These are phyloP conservation scores for Nemania sp. DNA, from an alignment of 2,329 filamentous ascomycete species.

Conservation along the genomic window DNA sequence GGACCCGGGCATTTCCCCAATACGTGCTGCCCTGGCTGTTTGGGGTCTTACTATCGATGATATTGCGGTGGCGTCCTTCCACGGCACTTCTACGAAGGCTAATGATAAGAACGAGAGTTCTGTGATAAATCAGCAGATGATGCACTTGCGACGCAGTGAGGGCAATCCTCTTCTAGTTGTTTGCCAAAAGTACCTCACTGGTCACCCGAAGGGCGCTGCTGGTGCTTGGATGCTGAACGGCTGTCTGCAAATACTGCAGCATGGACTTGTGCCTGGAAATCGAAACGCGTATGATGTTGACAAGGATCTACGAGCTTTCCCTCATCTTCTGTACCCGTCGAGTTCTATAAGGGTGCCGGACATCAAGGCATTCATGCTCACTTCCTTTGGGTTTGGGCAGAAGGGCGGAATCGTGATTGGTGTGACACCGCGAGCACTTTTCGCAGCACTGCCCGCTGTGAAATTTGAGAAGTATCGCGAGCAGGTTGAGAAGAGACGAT, in stretches of 20 bases:
- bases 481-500: too few species aligned
- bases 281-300: conserved; percentile 98
- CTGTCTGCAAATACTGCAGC: conserved; percentile 92
- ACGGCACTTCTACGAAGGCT: conserved; percentile 96
- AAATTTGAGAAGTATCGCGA: too few species aligned
- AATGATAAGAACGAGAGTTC: conserved; percentile 99
- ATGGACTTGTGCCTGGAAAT: conserved; percentile 92
- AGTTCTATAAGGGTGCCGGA: too few species aligned
- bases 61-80: conserved; percentile 93
- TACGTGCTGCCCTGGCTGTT: conserved; percentile 92
- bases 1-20: conserved; percentile 87
- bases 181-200: conserved; percentile 99
- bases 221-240: conserved; percentile 99
- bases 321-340: too few species aligned
- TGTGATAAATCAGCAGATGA: conserved; percentile 94
- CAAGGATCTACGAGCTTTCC: too few species aligned
- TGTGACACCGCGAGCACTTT: too few species aligned
- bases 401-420: too few species aligned
- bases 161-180: conserved; percentile 95
- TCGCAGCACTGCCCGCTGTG: too few species aligned
- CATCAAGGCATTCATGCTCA: too few species aligned
- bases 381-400: too few species aligned
- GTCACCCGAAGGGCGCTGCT: conserved; percentile 97
- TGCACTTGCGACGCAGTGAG: conserved; percentile 92
- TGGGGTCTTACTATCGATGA: conserved; percentile 99